A percentile compares a stretch with the other conserved stretches of the same genome.
phyloP scores from a whole-genome alignment of 306 rosid species.

The Prunus davidiana region DNA sequence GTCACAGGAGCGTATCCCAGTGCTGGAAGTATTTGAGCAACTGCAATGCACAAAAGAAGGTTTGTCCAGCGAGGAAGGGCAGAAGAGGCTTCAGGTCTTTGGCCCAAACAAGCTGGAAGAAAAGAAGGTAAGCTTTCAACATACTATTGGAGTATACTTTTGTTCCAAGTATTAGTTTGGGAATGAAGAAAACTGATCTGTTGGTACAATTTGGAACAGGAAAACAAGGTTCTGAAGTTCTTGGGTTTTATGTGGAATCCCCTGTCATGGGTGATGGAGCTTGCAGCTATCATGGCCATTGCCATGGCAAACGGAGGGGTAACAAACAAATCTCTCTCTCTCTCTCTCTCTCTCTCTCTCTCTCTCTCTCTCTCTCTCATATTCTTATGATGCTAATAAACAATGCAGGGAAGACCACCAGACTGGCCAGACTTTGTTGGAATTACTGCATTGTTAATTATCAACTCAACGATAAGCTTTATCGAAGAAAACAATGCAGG shows the following conservation, averaged over 20 bases:
- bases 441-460: slow-evolving; percentile 48
- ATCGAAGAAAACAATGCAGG: slow-evolving; percentile 95
- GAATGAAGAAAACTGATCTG: background rate
- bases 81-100: slow-evolving; percentile 59
- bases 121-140: slow-evolving; percentile 44
- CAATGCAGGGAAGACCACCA: slow-evolving; percentile 66
- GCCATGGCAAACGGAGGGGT: slow-evolving; percentile 94
- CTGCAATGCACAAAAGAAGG: slow-evolving; percentile 73
- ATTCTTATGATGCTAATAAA: slow-evolving; percentile 1
- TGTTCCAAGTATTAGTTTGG: background rate
- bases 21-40: slow-evolving; percentile 78
- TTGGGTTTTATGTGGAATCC: slow-evolving; percentile 98
- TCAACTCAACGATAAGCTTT: slow-evolving; percentile 88
- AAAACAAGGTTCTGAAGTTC: slow-evolving; percentile 67
- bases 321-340: background rate
- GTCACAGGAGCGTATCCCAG: slow-evolving; percentile 68
- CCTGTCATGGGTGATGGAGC: slow-evolving; percentile 94
- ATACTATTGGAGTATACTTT: background rate
- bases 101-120: slow-evolving; percentile 90
- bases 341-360: slow-evolving; percentile 1
- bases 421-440: slow-evolving; percentile 93
- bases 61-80: slow-evolving; percentile 66
- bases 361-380: background rate
- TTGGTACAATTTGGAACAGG: slow-evolving; percentile 40
- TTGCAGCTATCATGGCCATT: slow-evolving; percentile 91